Conservation (phyloP, 352 stramenopile genomes). For the Phytophthora ramorum region DNA sequence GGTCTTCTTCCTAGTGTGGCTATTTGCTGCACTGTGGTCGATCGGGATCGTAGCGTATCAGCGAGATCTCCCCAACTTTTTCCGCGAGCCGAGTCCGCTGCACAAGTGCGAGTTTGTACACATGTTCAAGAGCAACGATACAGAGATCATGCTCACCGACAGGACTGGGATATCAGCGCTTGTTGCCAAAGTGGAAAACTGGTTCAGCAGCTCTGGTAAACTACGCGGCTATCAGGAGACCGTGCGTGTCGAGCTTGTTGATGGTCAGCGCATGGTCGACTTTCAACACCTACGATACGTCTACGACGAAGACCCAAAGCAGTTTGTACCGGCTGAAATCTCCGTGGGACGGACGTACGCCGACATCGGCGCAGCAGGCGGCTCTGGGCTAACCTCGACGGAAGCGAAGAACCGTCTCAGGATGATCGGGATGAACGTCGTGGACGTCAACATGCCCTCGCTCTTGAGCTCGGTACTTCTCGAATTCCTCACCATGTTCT, state of each 20-base stretch:
- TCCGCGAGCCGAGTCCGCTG: slow-evolving; percentile 31
- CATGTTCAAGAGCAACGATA: slow-evolving; percentile 39
- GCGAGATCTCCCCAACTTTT: slow-evolving; percentile 43
- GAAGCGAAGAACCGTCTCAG: slow-evolving; percentile 31
- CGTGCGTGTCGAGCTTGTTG: slow-evolving; percentile 27
- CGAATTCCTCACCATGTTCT: slow-evolving; percentile 55
- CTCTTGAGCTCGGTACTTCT: slow-evolving; percentile 34
- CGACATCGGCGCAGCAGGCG: slow-evolving; percentile 20
- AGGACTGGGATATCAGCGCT: slow-evolving; percentile 34
- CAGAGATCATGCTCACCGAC: slow-evolving; percentile 43
- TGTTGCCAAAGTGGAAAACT: slow-evolving; percentile 37
- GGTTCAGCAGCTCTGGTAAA: slow-evolving; percentile 24
- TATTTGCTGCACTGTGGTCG: slow-evolving; percentile 34
- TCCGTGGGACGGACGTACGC: slow-evolving; percentile 32
- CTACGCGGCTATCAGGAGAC: slow-evolving; percentile 41
- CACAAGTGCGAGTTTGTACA: slow-evolving; percentile 41
- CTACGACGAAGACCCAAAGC: slow-evolving; percentile 30
- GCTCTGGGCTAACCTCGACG: slow-evolving; percentile 13
- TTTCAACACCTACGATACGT: slow-evolving; percentile 61
- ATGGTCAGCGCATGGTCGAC: slow-evolving; percentile 32
- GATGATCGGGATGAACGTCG: slow-evolving; percentile 38
- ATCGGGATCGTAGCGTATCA: slow-evolving; percentile 34
- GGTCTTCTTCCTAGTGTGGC: slow-evolving; percentile 48
- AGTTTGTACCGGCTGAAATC: slow-evolving; percentile 42
- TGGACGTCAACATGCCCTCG: slow-evolving; percentile 54